Evolutionary conservation across 2,329 filamentous ascomycete genomes (phyloP).

Genomic region (Westerdykella ornata): DNA sequence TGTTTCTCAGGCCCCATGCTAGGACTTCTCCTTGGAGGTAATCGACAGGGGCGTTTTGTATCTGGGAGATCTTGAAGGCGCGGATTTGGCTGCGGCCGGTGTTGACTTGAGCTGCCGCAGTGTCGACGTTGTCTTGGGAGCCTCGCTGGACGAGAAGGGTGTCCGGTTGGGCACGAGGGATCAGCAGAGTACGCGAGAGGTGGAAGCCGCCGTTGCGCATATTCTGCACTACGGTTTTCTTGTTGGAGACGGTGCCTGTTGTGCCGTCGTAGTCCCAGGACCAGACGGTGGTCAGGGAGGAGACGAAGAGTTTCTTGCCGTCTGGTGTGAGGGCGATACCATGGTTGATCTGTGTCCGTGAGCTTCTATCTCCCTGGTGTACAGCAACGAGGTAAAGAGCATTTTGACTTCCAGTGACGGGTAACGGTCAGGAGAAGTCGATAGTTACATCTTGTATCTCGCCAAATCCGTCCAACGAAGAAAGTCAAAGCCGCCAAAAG

Average conservation of each 20-base stretch:
- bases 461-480: too few relatives aligned
- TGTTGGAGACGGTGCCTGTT: slow-evolving; percentile 16
- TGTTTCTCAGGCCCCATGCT: slow-evolving; percentile 63
- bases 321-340: slow-evolving; percentile 19
- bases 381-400: background rate
- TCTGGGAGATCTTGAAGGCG: slow-evolving; percentile 45
- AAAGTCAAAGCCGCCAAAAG: too few relatives aligned
- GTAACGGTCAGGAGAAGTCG: too few relatives aligned
- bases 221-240: slow-evolving; percentile 17
- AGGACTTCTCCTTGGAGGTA: slow-evolving; percentile 44
- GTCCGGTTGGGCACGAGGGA: slow-evolving; percentile 21
- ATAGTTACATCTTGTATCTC: too few relatives aligned
- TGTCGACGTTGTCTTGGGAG: slow-evolving; percentile 54
- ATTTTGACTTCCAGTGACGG: background rate
- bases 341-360: slow-evolving; percentile 13
- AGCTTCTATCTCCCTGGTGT: background rate
- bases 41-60: slow-evolving; percentile 31
- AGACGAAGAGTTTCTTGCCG: slow-evolving; percentile 21
- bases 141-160: slow-evolving; percentile 58
- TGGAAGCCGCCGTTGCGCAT: slow-evolving; percentile 13
- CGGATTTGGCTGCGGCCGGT: slow-evolving; percentile 58
- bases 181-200: slow-evolving; percentile 2
- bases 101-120: slow-evolving; percentile 40
- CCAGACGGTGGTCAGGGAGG: slow-evolving; percentile 13
- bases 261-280: slow-evolving; percentile 18